Conservation (phyloP, 306 rosid species). For the Astragalus membranaceus region DNA sequence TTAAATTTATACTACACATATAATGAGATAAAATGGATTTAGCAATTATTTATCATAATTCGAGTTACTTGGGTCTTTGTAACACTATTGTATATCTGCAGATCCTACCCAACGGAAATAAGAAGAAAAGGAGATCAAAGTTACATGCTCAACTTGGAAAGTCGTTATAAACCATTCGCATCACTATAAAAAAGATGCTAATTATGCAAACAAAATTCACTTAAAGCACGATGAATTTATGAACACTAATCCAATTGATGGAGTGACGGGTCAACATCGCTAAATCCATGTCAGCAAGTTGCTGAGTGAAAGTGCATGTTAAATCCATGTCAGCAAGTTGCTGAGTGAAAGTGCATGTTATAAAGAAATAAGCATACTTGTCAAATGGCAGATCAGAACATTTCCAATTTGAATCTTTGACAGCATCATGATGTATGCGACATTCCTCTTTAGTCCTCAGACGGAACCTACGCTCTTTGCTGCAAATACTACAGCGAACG, state of each 20-base stretch:
- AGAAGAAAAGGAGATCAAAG: neutral
- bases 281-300: too few species aligned
- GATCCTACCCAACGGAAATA: neutral
- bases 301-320: neutral
- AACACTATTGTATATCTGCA: neutral
- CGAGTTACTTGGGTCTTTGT: neutral
- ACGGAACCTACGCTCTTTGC: conserved; percentile 88
- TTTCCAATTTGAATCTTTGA: conserved; percentile 72
- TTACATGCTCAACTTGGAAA: neutral
- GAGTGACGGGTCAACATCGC: neutral
- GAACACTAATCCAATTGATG: neutral
- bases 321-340: neutral
- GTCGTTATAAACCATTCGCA: neutral
- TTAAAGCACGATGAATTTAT: neutral
- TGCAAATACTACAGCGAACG: conserved; percentile 64
- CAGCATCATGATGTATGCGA: conserved; percentile 80
- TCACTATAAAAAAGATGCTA: neutral
- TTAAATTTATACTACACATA: neutral
- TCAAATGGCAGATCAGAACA: conserved; percentile 82
- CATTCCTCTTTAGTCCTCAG: conserved; percentile 89
- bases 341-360: neutral
- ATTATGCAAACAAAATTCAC: neutral
- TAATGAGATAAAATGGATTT: neutral
- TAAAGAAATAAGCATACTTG: conserved; percentile 53
- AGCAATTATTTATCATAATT: neutral